These are phyloP conservation scores for Plectosphaerella sp. DNA, from an alignment of 2,329 filamentous ascomycete genomes.

Conservation along the genomic window DNA sequence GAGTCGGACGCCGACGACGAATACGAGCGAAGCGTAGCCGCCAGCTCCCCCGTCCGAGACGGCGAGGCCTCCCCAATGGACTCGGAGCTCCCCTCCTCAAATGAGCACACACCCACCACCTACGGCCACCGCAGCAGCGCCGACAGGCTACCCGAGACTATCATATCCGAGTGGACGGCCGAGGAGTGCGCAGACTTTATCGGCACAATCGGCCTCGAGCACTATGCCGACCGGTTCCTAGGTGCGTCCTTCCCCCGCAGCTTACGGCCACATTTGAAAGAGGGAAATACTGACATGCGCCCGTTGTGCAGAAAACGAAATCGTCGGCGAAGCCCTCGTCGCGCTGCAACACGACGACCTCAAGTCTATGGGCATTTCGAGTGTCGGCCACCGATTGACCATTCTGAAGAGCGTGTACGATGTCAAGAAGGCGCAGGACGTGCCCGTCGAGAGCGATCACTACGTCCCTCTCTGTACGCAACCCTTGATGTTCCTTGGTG, in stretches of 20 bases:
- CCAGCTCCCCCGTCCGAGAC: constrained; percentile 64
- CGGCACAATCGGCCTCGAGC: constrained; percentile 69
- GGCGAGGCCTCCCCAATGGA: constrained; percentile 67
- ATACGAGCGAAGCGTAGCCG: constrained; percentile 69
- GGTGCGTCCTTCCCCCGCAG: constrained; percentile 49
- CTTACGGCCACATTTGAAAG: not conserved
- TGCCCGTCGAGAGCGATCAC: constrained; percentile 87
- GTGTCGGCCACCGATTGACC: constrained; percentile 89
- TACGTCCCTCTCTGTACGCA: constrained; percentile 86
- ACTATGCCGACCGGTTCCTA: constrained; percentile 79
- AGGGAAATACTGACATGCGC: not conserved
- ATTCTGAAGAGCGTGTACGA: constrained; percentile 97
- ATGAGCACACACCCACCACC: constrained; percentile 76
- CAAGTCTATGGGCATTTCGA: constrained; percentile 89
- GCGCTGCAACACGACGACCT: constrained; percentile 88
- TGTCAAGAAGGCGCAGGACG: constrained; percentile 88
- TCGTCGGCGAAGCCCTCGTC: constrained; percentile 86
- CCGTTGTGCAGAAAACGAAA: constrained; percentile 71
- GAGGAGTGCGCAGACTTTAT: constrained; percentile 92
- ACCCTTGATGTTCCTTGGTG: constrained; percentile 1
- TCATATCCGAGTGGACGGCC: constrained; percentile 75
- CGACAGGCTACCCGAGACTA: constrained; percentile 66
- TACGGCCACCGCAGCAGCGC: constrained; percentile 63
- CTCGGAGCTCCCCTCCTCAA: constrained; percentile 63
- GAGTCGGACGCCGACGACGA: constrained; percentile 81